A percentile compares a stretch with the other conserved stretches of the same genome.
Conservation (phyloP, 1,284 basidiomycete species). For the Meira nashicola region DNA sequence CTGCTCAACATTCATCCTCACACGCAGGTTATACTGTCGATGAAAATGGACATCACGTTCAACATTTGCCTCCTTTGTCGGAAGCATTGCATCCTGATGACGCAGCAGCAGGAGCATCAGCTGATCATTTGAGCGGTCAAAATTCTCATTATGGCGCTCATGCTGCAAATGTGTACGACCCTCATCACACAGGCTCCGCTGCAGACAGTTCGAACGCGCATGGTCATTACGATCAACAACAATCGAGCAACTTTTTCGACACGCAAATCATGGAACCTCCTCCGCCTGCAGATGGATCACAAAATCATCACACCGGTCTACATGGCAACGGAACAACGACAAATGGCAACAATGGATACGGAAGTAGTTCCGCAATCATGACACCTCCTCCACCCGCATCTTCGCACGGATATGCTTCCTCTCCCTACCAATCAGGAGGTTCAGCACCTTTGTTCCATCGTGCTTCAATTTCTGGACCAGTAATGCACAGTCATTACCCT, state of each 20-base stretch:
- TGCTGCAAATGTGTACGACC: background rate
- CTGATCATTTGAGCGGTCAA: background rate
- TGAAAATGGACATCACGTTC: constrained; percentile 3
- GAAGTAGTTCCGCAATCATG: constrained; percentile 4
- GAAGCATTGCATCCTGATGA: constrained; percentile 9
- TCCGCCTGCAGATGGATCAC: background rate
- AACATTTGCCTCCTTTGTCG: constrained; percentile 13
- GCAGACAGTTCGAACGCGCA: background rate
- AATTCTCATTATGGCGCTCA: background rate
- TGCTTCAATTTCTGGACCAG: constrained; percentile 34
- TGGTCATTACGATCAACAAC: background rate
- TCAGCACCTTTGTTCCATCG: constrained; percentile 21
- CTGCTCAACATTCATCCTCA: constrained; percentile 17
- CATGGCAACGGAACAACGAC: background rate
- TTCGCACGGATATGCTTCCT: constrained; percentile 3
- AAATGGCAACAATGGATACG: background rate
- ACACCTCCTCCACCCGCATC: constrained; percentile 12
- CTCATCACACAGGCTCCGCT: constrained; percentile 1
- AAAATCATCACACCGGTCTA: background rate
- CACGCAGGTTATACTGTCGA: constrained; percentile 9
- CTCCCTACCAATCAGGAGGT: constrained; percentile 4
- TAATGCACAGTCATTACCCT: constrained; percentile 23
- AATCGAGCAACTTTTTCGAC: constrained; percentile 7
- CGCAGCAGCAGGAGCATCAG: background rate
- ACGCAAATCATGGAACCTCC: constrained; percentile 10